Percentiles rank a stretch among this genome's conserved stretches.
phyloP scores from a whole-genome alignment of 306 rosid species.

The Acacia confusa region DNA sequence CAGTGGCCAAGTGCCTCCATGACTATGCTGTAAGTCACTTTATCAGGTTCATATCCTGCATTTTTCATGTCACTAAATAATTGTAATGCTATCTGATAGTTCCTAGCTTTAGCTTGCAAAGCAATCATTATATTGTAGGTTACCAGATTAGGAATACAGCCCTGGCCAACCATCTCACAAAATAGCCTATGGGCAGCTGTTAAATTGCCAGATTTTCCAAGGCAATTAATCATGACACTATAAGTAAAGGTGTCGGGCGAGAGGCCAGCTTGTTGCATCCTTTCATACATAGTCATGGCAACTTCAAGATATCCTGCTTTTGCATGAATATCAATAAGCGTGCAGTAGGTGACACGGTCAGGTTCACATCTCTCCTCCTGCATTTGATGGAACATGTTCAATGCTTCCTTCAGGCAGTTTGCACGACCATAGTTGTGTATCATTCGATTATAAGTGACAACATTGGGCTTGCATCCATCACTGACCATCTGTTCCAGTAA shows the following conservation, averaged over 20 bases:
- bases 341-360: constrained; percentile 94
- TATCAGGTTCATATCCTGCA: constrained; percentile 89
- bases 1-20: constrained; percentile 99
- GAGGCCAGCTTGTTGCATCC: constrained; percentile 88
- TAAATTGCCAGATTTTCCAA: constrained; percentile 92
- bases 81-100: constrained; percentile 72
- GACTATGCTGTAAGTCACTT: constrained; percentile 88
- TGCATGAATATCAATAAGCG: constrained; percentile 95
- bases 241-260: constrained; percentile 93
- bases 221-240: constrained; percentile 95
- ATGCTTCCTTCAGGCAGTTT: constrained; percentile 82
- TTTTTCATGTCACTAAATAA: constrained; percentile 80
- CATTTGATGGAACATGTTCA: constrained; percentile 78
- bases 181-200: constrained; percentile 77
- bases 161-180: constrained; percentile 78
- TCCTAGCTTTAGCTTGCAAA: constrained; percentile 96
- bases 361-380: constrained; percentile 74
- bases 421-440: constrained; percentile 96
- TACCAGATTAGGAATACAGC: constrained; percentile 89
- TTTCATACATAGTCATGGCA: constrained; percentile 79
- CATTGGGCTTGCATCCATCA: constrained; percentile 91
- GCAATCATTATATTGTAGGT: constrained; percentile 94
- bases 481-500: constrained; percentile 79
- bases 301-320: constrained; percentile 87
- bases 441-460: constrained; percentile 86